Conservation (phyloP, 2,329 filamentous ascomycete genomes). For the Aspergillus transmontanensis region DNA sequence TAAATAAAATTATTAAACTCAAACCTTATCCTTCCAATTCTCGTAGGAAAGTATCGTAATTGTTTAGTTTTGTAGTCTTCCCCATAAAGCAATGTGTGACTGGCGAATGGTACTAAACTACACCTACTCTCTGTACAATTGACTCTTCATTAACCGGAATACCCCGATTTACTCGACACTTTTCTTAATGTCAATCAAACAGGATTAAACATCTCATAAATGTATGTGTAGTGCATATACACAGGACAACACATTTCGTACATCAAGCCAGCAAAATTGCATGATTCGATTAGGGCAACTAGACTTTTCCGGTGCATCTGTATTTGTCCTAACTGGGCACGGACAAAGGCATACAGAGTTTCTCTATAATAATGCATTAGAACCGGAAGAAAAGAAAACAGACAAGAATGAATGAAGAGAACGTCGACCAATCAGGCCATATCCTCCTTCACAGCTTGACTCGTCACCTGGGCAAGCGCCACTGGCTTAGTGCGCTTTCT, state of each 20-base stretch:
- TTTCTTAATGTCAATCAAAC: background rate
- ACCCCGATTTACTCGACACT: background rate
- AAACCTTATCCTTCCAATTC: conserved; percentile 5
- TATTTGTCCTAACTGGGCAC: background rate
- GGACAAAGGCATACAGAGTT: background rate
- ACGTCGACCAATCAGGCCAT: background rate
- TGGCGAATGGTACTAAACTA: background rate
- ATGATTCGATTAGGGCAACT: too few species aligned
- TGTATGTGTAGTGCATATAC: background rate
- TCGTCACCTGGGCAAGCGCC: background rate
- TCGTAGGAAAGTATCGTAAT: background rate
- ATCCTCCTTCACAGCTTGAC: background rate
- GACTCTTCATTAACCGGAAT: background rate
- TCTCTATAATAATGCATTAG: background rate
- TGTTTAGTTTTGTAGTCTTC: background rate
- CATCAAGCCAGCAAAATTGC: too few species aligned
- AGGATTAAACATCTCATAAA: background rate
- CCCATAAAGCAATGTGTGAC: background rate
- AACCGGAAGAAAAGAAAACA: background rate
- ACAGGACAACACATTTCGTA: too few species aligned
- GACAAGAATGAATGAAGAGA: background rate
- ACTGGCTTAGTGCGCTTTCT: background rate
- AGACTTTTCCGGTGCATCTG: background rate
- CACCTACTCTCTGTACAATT: background rate
- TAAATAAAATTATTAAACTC: background rate